Evolutionary conservation across 2,329 filamentous ascomycete species (phyloP), one percentile per base, ranked within the genome.

Genomic region (Thielaviopsis populi): DNA sequence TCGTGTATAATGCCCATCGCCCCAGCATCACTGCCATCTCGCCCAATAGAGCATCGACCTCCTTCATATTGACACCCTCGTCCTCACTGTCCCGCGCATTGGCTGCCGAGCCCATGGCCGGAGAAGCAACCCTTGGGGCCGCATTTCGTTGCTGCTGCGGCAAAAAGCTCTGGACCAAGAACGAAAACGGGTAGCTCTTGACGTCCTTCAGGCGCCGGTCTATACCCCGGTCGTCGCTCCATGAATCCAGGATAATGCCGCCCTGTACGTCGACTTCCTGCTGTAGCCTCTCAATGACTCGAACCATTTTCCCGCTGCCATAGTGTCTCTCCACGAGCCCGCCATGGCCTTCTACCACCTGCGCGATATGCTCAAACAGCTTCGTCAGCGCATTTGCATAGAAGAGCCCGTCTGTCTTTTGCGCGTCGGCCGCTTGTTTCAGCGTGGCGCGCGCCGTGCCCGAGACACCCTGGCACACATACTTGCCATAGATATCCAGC

Each of bases 141-240:
- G 83, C 83, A 11, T 75, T 73, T 5, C 82, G 78, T 66, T 86
- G 86, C 65, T 89, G 86, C 37, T 82, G 78, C 0, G 89, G 84
- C 58, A 96, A 73, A 72, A 96, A 96, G 75, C 91, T 96, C 74
- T 96, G 91, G 0, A 97, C 91, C 54, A 99, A 77, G 71, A 99
- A 99, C 0, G 91, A 96, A 73, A 96, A 99, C 0, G 94, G 91
- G 72, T 99, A 99, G 63, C 91, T 96, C 76, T 95, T 97, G 73
- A 96, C 89, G 70, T 99, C 94, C 2, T 89, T 97, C 67, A 99
- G 78, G 71, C 87, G 89, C 69, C 92, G 83, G 71, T 92, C 88
- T 59, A 99, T 83, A 66, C 79, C 82, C 66, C 91, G 83, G 71
- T 97, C 92, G 68, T 99, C 94, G 63, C 85, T 86, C 91, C 94